A percentile compares a stretch with the other conserved stretches of the same genome.
Evolutionary conservation across 208 protist genomes (phyloP).

Genomic region (Herpetomonas samuelpessoai): DNA sequence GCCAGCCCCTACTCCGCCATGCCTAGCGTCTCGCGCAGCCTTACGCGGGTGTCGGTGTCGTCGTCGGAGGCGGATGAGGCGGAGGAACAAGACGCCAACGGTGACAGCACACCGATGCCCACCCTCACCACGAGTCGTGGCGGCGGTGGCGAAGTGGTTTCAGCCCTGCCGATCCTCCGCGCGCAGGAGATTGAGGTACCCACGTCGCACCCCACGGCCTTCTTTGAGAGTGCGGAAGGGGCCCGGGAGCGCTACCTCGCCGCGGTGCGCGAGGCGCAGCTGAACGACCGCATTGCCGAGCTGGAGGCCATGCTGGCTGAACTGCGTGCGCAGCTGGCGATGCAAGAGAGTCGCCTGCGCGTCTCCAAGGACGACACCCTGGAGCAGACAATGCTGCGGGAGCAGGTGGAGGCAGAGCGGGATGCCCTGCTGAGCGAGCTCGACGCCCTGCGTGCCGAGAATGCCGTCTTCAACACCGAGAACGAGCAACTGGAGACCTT

Average conservation of each 20-base stretch:
- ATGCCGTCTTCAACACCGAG: constrained; percentile 34
- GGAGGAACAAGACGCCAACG: background rate
- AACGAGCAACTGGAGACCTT: constrained; percentile 45
- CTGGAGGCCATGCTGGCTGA: constrained; percentile 52
- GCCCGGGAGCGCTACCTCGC: constrained; percentile 49
- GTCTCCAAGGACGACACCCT: constrained; percentile 52
- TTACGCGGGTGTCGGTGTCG: constrained; percentile 6
- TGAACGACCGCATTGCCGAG: constrained; percentile 44
- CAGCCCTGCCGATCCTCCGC: constrained; percentile 1
- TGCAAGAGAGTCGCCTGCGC: constrained; percentile 62
- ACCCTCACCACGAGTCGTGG: background rate
- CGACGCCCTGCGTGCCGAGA: constrained; percentile 27
- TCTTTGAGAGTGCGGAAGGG: constrained; percentile 53
- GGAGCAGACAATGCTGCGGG: constrained; percentile 47
- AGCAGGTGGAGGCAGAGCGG: constrained; percentile 40
- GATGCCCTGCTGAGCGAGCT: constrained; percentile 35
- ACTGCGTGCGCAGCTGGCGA: constrained; percentile 35
- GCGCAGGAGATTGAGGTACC: constrained; percentile 5
- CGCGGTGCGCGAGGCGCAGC: constrained; percentile 45
- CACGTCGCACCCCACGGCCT: constrained; percentile 17
- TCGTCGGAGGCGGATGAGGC: constrained; percentile 7
- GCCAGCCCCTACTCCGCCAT: background rate
- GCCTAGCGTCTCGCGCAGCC: background rate
- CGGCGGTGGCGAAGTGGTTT: constrained; percentile 8
- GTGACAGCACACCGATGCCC: constrained; percentile 12